These are phyloP conservation scores for Hyaloperonospora arabidopsidis DNA, from an alignment of 352 stramenopile species.

Conservation along the genomic window DNA sequence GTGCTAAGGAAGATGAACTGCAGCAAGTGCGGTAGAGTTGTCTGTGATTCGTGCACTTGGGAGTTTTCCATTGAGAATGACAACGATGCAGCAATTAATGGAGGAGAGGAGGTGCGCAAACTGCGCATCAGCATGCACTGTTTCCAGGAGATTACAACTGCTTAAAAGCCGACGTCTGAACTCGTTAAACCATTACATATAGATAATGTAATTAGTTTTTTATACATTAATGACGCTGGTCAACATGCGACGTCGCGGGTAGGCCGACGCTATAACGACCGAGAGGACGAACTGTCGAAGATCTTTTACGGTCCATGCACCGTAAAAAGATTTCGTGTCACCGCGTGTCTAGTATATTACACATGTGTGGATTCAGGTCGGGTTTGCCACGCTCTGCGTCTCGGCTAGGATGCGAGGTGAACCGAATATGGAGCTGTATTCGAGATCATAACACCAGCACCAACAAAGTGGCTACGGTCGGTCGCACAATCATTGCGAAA, in stretches of 20 bases:
- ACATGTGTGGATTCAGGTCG: slow-evolving; percentile 20
- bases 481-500: slow-evolving; percentile 19
- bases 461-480: slow-evolving; percentile 19
- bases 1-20: slow-evolving; percentile 81
- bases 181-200: slow-evolving; percentile 43
- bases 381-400: slow-evolving; percentile 16
- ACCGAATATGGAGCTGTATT: slow-evolving; percentile 20
- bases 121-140: slow-evolving; percentile 82
- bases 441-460: slow-evolving; percentile 23
- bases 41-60: slow-evolving; percentile 77
- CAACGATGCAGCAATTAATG: slow-evolving; percentile 35
- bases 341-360: slow-evolving; percentile 27
- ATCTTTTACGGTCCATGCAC: slow-evolving; percentile 74
- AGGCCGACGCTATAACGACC: slow-evolving; percentile 7
- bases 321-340: slow-evolving; percentile 22
- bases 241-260: slow-evolving; percentile 43
- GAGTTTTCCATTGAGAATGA: slow-evolving; percentile 62
- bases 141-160: slow-evolving; percentile 71
- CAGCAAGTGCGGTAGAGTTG: slow-evolving; percentile 81
- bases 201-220: slow-evolving; percentile 47
- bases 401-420: slow-evolving; percentile 13
- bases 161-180: slow-evolving; percentile 37
- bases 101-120: slow-evolving; percentile 47
- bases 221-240: slow-evolving; percentile 63
- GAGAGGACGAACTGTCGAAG: slow-evolving; percentile 33